Conservation (phyloP, 768 basidiomycete genomes). For the Pleurotus djamor region DNA sequence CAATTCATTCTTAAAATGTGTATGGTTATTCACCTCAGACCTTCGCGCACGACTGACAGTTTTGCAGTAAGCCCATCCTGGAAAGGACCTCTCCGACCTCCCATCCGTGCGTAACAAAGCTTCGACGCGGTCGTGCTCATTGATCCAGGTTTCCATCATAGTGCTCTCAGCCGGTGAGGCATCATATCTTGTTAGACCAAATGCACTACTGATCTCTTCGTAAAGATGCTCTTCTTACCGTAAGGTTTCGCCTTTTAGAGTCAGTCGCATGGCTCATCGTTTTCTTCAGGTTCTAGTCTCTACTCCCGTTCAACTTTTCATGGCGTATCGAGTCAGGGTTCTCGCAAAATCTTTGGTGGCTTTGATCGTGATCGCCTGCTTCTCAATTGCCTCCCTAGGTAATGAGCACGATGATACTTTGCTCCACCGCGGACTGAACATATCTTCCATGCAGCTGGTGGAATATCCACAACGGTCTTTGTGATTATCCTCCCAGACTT, state of each 20-base stretch:
- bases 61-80: too few species aligned
- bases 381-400: slow-evolving; percentile 1
- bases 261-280: neutral
- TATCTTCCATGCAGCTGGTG: slow-evolving; percentile 2
- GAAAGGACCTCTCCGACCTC: too few species aligned
- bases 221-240: slow-evolving; percentile 1
- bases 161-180: slow-evolving; percentile 6
- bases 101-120: too few species aligned
- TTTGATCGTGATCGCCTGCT: neutral
- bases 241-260: neutral
- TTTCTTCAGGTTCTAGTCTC: slow-evolving; percentile 3
- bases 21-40: neutral
- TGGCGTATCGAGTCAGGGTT: slow-evolving; percentile 3
- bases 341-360: neutral
- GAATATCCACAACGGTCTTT: neutral
- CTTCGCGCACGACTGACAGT: too few species aligned
- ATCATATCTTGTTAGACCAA: neutral
- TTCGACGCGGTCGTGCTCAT: too few species aligned
- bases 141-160: neutral
- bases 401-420: slow-evolving; percentile 6
- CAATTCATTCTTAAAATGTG: slow-evolving; percentile 7
- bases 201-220: neutral
- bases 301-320: slow-evolving; percentile 3
- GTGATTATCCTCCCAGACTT: neutral
- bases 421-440: neutral